These are phyloP conservation scores for Fusarium xyrophilum DNA, from an alignment of 2,329 filamentous ascomycete species.

Conservation along the genomic window DNA sequence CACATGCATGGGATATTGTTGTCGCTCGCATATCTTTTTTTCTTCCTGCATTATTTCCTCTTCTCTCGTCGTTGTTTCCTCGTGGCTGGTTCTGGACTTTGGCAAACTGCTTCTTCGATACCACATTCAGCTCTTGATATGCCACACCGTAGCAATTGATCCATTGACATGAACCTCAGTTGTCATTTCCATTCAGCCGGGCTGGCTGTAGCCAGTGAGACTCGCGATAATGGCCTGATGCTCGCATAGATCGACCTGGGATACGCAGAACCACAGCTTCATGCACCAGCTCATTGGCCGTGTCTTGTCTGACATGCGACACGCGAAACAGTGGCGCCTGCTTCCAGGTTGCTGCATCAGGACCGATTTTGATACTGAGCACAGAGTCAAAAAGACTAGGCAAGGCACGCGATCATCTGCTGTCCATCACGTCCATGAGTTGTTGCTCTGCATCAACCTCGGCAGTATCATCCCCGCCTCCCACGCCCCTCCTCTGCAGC, in stretches of 20 bases:
- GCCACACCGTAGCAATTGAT: background rate
- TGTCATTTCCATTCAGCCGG: slow-evolving; percentile 9
- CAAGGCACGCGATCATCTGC: slow-evolving; percentile 32
- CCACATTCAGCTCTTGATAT: background rate
- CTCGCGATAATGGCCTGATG: slow-evolving; percentile 34
- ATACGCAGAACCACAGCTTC: slow-evolving; percentile 4
- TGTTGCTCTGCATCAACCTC: slow-evolving; percentile 52
- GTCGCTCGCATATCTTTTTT: background rate
- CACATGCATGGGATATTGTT: slow-evolving; percentile 23
- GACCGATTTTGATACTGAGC: slow-evolving; percentile 17
- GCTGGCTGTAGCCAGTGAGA: background rate
- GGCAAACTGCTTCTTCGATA: slow-evolving; percentile 3
- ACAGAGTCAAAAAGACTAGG: background rate
- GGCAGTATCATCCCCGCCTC: slow-evolving; percentile 37
- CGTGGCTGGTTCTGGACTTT: slow-evolving; percentile 20
- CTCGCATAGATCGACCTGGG: slow-evolving; percentile 8
- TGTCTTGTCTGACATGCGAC: slow-evolving; percentile 25
- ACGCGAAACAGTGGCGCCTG: slow-evolving; percentile 11
- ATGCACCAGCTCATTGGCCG: slow-evolving; percentile 20
- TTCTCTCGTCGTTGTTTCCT: background rate
- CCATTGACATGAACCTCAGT: background rate
- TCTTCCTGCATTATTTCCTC: slow-evolving; percentile 3
- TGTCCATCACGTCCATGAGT: slow-evolving; percentile 52
- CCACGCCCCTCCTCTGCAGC: slow-evolving; percentile 60
- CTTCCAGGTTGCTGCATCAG: slow-evolving; percentile 1